Evolutionary conservation across 257 asterid species (phyloP), one percentile per base, ranked within the genome.

Genomic region (Penstemon barbatus): DNA sequence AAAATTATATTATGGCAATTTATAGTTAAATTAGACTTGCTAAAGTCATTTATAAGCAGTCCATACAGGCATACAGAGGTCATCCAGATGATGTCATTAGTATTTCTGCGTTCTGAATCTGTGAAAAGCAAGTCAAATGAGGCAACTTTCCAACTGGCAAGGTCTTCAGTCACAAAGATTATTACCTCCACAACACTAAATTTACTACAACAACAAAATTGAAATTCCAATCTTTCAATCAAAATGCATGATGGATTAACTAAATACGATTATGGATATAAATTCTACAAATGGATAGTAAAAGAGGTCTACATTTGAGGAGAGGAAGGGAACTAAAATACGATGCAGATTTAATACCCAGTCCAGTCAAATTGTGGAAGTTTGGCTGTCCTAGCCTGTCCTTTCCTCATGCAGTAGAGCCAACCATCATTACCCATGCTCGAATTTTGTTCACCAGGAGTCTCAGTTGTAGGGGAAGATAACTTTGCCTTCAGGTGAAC

Each of bases 361-460:
- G 96, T 87, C 97, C 97, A 94, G 79, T 94, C 97, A 71, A 89
- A 91, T 73, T 89, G 80, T 37, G 99, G 97, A 75, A 84, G 71
- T 53, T 86, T 86, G 9, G 87, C 77, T 6, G 97, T 78, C 71
- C 91, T 91, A 33, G 88, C 38, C 58, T 91, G 97, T 68, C 99
- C 97, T 82, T 85, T 86, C 84, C 86, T 86, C 87, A 84, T 75
- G 85, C 97, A 94, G 75, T 94, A 94, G 15, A 87, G 84, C 97
- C 97, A 91, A 61, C 85, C 91, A 73, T 88, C 90, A 40, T 70
- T 69, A 15, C 84, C 83, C 9, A 67, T 74, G 54, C 65, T 75
- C 60, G 77, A 63, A 71, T 83, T 80, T 69, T 76, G 87, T 44
- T 75, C 84, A 51, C 78, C 80, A 6, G 77, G 53, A 73, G 62